Conservation (phyloP, 768 basidiomycete species). For the Pisolithus marmoratus region DNA sequence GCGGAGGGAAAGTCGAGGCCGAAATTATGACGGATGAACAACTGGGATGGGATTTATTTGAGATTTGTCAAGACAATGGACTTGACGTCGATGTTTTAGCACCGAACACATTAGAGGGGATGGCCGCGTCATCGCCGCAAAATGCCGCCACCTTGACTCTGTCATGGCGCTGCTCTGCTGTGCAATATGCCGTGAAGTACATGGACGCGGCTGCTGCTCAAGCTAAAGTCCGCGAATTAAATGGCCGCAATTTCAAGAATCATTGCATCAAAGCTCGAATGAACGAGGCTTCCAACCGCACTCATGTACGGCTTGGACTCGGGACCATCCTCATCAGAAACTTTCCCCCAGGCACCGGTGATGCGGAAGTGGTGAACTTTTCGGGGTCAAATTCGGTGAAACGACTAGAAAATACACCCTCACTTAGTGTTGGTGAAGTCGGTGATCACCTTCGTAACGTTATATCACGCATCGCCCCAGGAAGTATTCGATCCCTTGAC, state of each 20-base stretch:
- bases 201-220: neutral
- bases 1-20: conserved; percentile 32
- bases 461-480: conserved; percentile 15
- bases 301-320: conserved; percentile 19
- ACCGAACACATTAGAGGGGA: neutral
- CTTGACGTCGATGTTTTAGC: neutral
- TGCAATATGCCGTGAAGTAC: neutral
- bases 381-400: conserved; percentile 24
- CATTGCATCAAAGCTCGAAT: conserved; percentile 36
- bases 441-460: conserved; percentile 19
- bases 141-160: neutral
- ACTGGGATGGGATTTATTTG: conserved; percentile 41
- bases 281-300: conserved; percentile 33
- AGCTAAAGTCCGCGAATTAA: neutral
- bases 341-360: neutral
- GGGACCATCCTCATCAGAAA: conserved; percentile 8
- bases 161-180: neutral
- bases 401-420: conserved; percentile 20
- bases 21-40: conserved; percentile 39
- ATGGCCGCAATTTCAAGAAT: conserved; percentile 8
- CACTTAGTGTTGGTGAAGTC: conserved; percentile 14
- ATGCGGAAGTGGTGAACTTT: conserved; percentile 23
- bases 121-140: neutral
- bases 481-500: conserved; percentile 11
- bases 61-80: conserved; percentile 36